phyloP scores from a whole-genome alignment of 176 grass and related monocot species.

The Phoenix dactylifera region DNA sequence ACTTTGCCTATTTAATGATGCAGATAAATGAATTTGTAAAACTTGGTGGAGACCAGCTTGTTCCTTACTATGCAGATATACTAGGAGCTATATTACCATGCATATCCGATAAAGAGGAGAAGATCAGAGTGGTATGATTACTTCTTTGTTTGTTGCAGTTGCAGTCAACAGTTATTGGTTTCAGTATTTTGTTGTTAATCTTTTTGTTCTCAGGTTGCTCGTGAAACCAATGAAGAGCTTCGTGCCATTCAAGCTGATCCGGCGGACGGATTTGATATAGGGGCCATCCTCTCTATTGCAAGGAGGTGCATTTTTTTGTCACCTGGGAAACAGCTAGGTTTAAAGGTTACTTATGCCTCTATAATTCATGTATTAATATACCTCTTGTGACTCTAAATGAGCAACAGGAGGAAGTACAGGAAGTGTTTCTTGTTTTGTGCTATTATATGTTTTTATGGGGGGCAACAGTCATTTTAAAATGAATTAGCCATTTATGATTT shows the following conservation, averaged over 20 bases:
- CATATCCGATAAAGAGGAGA: constrained; percentile 95
- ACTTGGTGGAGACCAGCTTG: constrained; percentile 94
- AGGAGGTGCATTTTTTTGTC: constrained; percentile 53
- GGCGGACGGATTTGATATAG: constrained; percentile 85
- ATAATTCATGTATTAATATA: not conserved
- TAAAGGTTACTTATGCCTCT: not conserved
- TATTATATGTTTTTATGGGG: no score
- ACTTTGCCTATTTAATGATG: constrained; percentile 13
- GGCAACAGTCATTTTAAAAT: no score
- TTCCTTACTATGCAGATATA: constrained; percentile 97
- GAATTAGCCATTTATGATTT: not conserved
- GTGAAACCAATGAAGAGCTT: constrained; percentile 98
- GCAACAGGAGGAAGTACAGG: not conserved
- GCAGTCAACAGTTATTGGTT: not conserved
- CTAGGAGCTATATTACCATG: constrained; percentile 93
- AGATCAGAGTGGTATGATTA: constrained; percentile 78
- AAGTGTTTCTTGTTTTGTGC: no score
- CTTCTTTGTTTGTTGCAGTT: constrained; percentile 4
- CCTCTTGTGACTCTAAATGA: constrained; percentile 1
- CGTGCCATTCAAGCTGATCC: constrained; percentile 81
- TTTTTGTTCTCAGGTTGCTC: constrained; percentile 54
- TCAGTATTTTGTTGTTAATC: not conserved
- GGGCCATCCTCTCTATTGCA: constrained; percentile 68
- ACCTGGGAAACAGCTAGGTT: not conserved
- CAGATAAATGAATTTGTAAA: constrained; percentile 99